phyloP scores from a whole-genome alignment of 495 filamentous ascomycete species.

The Neurospora sp. region DNA sequence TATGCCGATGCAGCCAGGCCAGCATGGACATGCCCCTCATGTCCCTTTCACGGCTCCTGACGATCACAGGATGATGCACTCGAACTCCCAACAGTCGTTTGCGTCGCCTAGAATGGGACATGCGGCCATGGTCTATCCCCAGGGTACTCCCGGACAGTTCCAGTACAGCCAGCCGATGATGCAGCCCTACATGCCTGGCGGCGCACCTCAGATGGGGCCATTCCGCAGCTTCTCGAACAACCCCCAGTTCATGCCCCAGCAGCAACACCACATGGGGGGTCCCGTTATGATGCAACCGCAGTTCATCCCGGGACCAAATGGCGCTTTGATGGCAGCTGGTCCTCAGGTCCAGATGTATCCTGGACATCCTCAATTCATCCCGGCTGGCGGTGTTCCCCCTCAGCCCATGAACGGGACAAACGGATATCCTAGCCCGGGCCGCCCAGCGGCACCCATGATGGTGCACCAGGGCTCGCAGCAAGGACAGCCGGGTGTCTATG shows the following conservation, averaged over 20 bases:
- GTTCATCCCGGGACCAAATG: conserved; percentile 41
- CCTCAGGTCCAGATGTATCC: conserved; percentile 68
- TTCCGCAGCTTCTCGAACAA: conserved; percentile 47
- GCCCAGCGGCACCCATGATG: conserved; percentile 76
- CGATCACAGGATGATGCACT: conserved; percentile 79
- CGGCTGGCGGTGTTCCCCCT: conserved; percentile 49
- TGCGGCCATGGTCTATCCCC: conserved; percentile 58
- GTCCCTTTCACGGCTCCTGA: conserved; percentile 58
- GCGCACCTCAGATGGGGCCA: conserved; percentile 45
- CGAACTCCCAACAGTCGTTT: conserved; percentile 63
- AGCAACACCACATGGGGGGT: conserved; percentile 49
- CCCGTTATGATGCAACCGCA: conserved; percentile 78
- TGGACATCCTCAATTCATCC: conserved; percentile 51
- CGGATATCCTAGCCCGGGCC: conserved; percentile 75
- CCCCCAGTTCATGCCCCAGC: conserved; percentile 58
- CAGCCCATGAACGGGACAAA: conserved; percentile 52
- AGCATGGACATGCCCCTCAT: conserved; percentile 52
- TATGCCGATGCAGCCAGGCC: conserved; percentile 52
- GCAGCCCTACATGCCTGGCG: conserved; percentile 58
- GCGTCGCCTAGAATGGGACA: conserved; percentile 70
- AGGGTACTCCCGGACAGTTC: conserved; percentile 57
- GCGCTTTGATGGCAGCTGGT: conserved; percentile 46
- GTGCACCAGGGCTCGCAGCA: conserved; percentile 59
- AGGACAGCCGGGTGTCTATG: conserved; percentile 54
- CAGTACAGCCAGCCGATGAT: conserved; percentile 65